Percentiles rank a stretch among this genome's conserved stretches.
Conservation (phyloP, 331 rosid genomes). For the Malus hybrid region DNA sequence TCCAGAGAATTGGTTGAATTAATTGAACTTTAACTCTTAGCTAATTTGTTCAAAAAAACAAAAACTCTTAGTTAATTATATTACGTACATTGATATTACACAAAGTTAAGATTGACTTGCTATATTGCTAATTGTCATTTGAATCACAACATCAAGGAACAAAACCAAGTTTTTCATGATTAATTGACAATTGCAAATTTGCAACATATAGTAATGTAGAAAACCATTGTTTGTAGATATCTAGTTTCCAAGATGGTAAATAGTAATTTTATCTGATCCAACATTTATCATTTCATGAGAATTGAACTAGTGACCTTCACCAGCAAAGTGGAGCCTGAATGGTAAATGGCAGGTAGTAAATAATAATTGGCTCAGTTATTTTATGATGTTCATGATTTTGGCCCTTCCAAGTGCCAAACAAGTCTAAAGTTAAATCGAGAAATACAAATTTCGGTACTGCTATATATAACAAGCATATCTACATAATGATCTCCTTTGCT, state of each 20-base stretch:
- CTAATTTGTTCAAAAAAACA: no score
- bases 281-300: neutral
- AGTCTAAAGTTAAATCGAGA: slow-evolving; percentile 4
- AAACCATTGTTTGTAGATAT: neutral
- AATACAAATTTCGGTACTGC: slow-evolving; percentile 7
- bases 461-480: slow-evolving; percentile 5
- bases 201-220: neutral
- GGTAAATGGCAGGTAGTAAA: no score
- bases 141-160: neutral
- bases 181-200: neutral
- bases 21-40: neutral
- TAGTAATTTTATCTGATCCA: neutral
- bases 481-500: slow-evolving; percentile 6
- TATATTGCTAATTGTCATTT: neutral
- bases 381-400: neutral
- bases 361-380: neutral
- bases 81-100: no score
- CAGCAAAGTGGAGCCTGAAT: no score
- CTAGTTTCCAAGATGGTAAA: neutral
- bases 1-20: neutral
- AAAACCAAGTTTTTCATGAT: neutral
- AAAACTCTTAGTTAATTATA: no score
- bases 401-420: slow-evolving; percentile 8
- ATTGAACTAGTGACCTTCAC: neutral
- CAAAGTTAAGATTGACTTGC: neutral